phyloP scores from a whole-genome alignment of 306 rosid species.

The Citrullus mucosospermus region DNA sequence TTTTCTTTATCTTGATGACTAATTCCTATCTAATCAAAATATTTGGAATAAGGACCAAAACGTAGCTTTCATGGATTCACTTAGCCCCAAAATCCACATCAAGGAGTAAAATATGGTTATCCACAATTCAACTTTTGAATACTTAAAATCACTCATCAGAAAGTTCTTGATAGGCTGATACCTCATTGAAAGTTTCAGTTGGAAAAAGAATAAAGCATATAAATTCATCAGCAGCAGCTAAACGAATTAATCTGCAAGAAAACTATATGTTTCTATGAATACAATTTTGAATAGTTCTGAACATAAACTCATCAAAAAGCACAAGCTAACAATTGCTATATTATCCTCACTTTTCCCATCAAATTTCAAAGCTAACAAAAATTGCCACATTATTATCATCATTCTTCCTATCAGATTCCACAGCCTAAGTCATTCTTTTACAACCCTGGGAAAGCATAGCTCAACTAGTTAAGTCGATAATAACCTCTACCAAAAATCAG shows the following conservation, averaged over 20 bases:
- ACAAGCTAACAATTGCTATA: neutral
- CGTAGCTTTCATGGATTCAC: neutral
- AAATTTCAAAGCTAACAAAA: neutral
- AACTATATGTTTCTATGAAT: neutral
- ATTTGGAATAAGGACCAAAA: neutral
- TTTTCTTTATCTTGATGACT: too few species aligned
- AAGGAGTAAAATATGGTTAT: neutral
- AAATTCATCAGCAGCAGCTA: neutral
- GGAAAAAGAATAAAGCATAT: neutral
- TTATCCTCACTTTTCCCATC: neutral
- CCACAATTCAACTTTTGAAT: neutral
- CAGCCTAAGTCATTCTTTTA: neutral
- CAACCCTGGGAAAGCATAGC: too few species aligned
- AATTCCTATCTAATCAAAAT: too few species aligned
- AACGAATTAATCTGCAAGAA: neutral
- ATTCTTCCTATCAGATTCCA: neutral
- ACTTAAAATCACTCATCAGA: neutral
- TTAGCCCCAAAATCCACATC: neutral
- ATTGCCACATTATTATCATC: neutral
- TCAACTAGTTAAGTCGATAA: too few species aligned
- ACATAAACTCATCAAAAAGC: neutral
- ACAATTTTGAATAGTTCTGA: neutral
- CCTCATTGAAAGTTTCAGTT: neutral
- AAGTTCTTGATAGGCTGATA: neutral
- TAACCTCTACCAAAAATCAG: too few species aligned